Percentiles rank a stretch among this genome's conserved stretches.
Conservation (phyloP, 192 early-diverging fungal species). For the Spizellomyces punctatus region DNA sequence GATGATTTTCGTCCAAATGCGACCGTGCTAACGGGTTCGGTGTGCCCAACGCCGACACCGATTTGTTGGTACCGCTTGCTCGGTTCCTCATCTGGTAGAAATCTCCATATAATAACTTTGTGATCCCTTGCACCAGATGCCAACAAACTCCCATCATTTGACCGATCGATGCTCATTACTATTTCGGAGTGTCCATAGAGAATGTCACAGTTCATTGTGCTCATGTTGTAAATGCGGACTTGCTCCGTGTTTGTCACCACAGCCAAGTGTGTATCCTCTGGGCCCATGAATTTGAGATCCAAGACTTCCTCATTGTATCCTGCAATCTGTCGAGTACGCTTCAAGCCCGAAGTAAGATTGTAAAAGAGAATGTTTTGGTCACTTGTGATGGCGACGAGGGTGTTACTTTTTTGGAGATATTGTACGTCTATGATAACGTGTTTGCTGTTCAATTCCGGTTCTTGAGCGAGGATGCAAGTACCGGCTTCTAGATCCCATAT, state of each 20-base stretch:
- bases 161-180: conserved; percentile 77
- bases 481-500: conserved; percentile 85
- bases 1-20: conserved; percentile 68
- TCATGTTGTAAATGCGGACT: conserved; percentile 83
- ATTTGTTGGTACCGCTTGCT: conserved; percentile 57
- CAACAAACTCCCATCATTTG: conserved; percentile 68
- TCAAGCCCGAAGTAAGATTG: conserved; percentile 40
- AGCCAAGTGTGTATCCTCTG: conserved; percentile 71
- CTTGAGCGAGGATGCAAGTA: conserved; percentile 68
- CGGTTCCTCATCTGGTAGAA: conserved; percentile 59
- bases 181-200: conserved; percentile 89
- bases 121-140: conserved; percentile 94
- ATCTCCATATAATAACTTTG: conserved; percentile 78
- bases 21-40: conserved; percentile 90
- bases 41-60: conserved; percentile 85
- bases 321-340: conserved; percentile 77
- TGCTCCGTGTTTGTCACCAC: conserved; percentile 91
- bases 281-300: conserved; percentile 79
- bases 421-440: conserved; percentile 77
- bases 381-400: conserved; percentile 76
- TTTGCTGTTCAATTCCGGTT: conserved; percentile 70
- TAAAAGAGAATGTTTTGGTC: conserved; percentile 93
- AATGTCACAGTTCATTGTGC: conserved; percentile 78
- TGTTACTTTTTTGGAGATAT: conserved; percentile 52
- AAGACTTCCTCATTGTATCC: conserved; percentile 98